Conservation (phyloP, 2,329 filamentous ascomycete genomes). For the Exophiala oligosperma region DNA sequence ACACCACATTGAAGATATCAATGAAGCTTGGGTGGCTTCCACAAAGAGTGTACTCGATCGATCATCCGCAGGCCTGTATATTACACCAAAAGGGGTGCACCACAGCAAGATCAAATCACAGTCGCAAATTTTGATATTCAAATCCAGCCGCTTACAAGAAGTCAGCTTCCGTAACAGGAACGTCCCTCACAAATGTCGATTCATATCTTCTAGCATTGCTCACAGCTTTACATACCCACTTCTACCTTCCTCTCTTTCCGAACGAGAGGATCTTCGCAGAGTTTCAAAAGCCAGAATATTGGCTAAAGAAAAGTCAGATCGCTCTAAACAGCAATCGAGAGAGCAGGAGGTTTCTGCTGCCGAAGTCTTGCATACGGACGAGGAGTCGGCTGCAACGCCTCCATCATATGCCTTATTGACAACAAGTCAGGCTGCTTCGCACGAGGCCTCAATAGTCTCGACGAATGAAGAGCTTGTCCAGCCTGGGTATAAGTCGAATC, state of each 20-base stretch:
- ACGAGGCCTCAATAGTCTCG: no score
- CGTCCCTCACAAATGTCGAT: constrained; percentile 13
- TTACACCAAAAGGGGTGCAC: constrained; percentile 35
- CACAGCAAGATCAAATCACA: constrained; percentile 1
- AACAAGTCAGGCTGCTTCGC: no score
- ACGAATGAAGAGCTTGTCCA: no score
- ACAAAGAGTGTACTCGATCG: constrained; percentile 24
- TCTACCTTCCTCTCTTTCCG: constrained; percentile 3
- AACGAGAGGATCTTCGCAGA: background rate
- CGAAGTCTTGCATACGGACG: constrained; percentile 11
- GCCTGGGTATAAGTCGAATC: no score
- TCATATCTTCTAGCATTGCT: constrained; percentile 26
- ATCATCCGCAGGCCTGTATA: constrained; percentile 38
- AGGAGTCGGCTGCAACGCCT: no score
- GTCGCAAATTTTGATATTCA: constrained; percentile 24
- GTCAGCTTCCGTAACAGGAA: constrained; percentile 29
- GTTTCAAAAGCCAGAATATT: background rate
- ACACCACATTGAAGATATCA: constrained; percentile 19
- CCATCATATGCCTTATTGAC: no score
- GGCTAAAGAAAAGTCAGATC: background rate
- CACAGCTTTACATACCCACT: constrained; percentile 21
- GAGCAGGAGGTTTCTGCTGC: constrained; percentile 4
- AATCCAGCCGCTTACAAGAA: constrained; percentile 22
- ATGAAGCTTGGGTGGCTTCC: constrained; percentile 24
- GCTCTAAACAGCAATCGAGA: background rate